Base-by-base conservation (phyloP, 2,329 filamentous ascomycete species). In the Trichophyton verrucosum region DNA sequence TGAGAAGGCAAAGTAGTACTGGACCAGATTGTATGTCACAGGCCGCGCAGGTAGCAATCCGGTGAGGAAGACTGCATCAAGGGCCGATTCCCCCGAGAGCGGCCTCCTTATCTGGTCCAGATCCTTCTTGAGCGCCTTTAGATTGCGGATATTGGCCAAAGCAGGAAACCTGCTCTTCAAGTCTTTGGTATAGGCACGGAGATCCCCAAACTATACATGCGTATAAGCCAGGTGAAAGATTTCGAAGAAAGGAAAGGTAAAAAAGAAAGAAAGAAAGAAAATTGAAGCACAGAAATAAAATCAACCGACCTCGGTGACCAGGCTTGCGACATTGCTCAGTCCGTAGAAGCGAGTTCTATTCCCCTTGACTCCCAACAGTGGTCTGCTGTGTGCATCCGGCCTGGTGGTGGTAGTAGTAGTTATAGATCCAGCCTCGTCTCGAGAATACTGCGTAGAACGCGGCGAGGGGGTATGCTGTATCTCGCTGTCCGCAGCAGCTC, bases 271-370 rank as follows among this genome's bases (percentile, higher is more conserved):
- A 17, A n/a, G 17, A 2, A 20, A 44, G 15, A 2, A 6, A 42
- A 15, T 15, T n/a, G 4, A n/a, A n/a, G 33, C 9, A 38, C 33
- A 38, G 33, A 44, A 44, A 44, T n/a, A 44, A 44, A 44, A 27
- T 30, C 11, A 55, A 56, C 65, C 59, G 67, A 76, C 74, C 69
- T 76, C 71, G 4, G 73, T 66, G 30, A 75, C 68, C 33, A 76
- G 60, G 61, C 71, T 75, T 33, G 72, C 71, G 60, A 72, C 68
- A 33, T 75, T 74, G 7, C 74, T 74, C 2, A 70, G 71, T 6
- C 74, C 74, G 47, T 71, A 73, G 60, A 73, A 76, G 0, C 74
- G 71, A n/a, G 73, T 75, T 61, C 69, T 71, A 1, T 72, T 75
- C 59, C 75, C 73, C 46, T 22, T 47, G 44, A 20, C 20, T 15